Conservation (phyloP, 2,329 filamentous ascomycete species). For the Neophaeococcomyces mojaviensis region DNA sequence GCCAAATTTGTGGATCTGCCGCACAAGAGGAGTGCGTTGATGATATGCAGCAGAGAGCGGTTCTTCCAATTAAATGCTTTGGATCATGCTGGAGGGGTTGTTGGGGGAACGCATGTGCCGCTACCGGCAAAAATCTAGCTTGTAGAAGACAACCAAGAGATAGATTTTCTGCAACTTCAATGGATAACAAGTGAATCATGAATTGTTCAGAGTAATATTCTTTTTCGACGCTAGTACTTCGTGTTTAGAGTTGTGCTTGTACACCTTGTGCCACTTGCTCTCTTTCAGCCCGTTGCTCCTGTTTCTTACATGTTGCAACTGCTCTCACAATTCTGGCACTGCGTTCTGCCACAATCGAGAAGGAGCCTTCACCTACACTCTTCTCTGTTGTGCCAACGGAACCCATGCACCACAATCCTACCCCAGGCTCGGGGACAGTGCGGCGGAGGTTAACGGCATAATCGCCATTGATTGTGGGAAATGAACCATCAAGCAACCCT, state of each 20-base stretch:
- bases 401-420: constrained; percentile 86
- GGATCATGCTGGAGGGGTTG: neutral
- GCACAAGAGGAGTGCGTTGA: constrained; percentile 62
- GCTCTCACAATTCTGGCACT: neutral
- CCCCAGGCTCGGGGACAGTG: constrained; percentile 60
- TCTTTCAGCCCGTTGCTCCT: neutral
- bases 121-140: no score
- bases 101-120: neutral
- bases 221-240: no score
- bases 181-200: no score
- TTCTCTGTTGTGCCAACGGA: constrained; percentile 60
- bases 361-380: neutral
- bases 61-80: constrained; percentile 54
- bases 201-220: no score
- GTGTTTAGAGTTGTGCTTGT: constrained; percentile 1
- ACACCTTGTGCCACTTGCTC: neutral
- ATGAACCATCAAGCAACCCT: neutral
- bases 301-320: neutral
- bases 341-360: constrained; percentile 1
- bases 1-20: constrained; percentile 66
- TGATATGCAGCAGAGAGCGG: constrained; percentile 57
- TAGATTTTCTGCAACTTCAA: no score
- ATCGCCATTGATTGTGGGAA: constrained; percentile 63
- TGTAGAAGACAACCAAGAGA: no score
- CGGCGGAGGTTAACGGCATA: constrained; percentile 68